Evolutionary conservation across 345 rosid genomes (phyloP).

Genomic region (Gossypium australe): DNA sequence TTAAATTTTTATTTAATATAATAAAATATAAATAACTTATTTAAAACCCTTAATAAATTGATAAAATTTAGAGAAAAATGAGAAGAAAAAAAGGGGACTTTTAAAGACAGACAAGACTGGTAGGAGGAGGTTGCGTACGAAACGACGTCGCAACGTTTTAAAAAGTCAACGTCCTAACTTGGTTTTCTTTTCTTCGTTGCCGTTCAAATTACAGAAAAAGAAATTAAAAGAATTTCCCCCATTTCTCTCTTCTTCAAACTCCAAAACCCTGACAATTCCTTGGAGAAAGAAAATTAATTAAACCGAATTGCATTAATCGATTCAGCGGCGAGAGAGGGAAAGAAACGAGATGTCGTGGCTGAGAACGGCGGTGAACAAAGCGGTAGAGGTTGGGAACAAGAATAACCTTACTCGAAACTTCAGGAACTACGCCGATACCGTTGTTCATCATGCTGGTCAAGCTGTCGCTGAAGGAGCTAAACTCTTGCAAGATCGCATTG

Average conservation of each 20-base stretch:
- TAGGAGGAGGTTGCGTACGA: no score
- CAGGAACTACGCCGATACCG: slow-evolving; percentile 81
- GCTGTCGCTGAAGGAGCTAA: slow-evolving; percentile 95
- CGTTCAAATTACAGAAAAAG: not conserved
- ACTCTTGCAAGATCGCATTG: slow-evolving; percentile 90
- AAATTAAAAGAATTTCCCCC: not conserved
- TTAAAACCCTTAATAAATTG: no score
- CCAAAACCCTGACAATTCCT: not conserved
- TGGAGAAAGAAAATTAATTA: not conserved
- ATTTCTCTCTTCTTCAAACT: not conserved
- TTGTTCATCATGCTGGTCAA: slow-evolving; percentile 93
- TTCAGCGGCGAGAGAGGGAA: not conserved
- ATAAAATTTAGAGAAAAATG: no score
- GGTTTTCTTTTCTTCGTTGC: slow-evolving; percentile 10
- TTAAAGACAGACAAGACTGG: no score
- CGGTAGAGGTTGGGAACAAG: slow-evolving; percentile 93
- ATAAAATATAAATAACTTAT: no score
- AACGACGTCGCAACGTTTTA: no score
- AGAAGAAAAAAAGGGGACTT: no score
- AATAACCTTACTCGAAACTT: slow-evolving; percentile 86
- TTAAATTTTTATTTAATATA: no score
- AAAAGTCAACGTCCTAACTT: not conserved
- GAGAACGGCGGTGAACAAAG: slow-evolving; percentile 83
- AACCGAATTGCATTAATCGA: not conserved
- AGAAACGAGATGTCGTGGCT: slow-evolving; percentile 61